Evolutionary conservation across 2,329 filamentous ascomycete species (phyloP), one percentile per base, ranked within the genome.

Genomic region (Plectosphaerella cucumerina): DNA sequence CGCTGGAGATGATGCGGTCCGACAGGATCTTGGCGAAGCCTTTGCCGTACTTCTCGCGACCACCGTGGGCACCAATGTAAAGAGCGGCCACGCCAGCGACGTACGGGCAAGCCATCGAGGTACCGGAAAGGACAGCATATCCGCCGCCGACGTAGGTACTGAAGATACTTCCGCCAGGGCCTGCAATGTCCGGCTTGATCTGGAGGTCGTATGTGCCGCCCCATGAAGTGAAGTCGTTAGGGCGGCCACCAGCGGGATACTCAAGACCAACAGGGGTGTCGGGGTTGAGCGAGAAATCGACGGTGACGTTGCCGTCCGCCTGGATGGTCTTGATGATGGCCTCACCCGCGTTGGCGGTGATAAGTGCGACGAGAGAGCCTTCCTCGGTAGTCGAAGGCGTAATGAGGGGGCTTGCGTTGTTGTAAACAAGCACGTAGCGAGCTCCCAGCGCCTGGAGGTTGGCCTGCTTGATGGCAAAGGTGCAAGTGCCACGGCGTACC

Each of bases 71-170:
- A 6, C 62, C 55, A 48, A 70, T 62, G 41, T 66, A 70, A 20
- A 70, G 60, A 31, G 65, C 66, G 33, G 61, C 59, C 33, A 66
- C 61, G 37, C 66, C 73, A 8, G 73, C 71, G 5, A 69, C 62
- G 46, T 71, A 66, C 6, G 73, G 73, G 44, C 68, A 67, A 6
- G 73, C 66, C 74, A 78, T 77, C 3, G 71, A 75, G 2, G 75
- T 78, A 34, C 75, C 75, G 23, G 64, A 70, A 15, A 69, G 57
- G 11, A 77, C 65, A n/a, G 65, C 68, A 53, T 75, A 76, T 10
- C 54, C 48, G 21, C 61, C 59, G 23, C 71, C 58, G 4, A 70
- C 67, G 45, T 69, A 77, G 2, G 73, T 76, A 5, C 70, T 72
- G 44, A 73, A 65, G 41, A 62, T 61, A n/a, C 69, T 65, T 17